Evolutionary conservation across 2,329 filamentous ascomycete species (phyloP).

Genomic region (Didymellaceae sp.): DNA sequence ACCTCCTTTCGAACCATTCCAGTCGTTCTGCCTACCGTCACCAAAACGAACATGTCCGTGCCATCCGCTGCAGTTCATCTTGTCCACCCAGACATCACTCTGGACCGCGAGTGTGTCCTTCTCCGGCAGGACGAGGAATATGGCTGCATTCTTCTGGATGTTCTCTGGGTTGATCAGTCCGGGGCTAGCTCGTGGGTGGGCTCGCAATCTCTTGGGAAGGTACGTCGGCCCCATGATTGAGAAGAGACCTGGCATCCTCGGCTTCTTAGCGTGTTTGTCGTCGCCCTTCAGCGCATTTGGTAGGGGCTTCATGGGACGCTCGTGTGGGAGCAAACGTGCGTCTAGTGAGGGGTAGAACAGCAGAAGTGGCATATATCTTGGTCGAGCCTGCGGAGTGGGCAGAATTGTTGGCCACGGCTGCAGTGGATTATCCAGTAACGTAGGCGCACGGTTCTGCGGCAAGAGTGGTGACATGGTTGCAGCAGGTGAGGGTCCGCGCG

Average conservation of each 20-base stretch:
- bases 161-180: constrained; percentile 45
- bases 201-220: constrained; percentile 46
- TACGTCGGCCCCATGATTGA: constrained; percentile 52
- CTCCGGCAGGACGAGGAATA: constrained; percentile 52
- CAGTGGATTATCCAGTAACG: constrained; percentile 39
- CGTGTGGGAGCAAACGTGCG: constrained; percentile 49
- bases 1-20: constrained; percentile 35
- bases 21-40: constrained; percentile 41
- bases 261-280: constrained; percentile 38
- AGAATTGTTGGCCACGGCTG: constrained; percentile 48
- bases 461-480: constrained; percentile 38
- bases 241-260: constrained; percentile 45
- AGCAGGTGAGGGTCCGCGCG: constrained; percentile 12
- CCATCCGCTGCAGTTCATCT: constrained; percentile 44
- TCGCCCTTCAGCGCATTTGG: constrained; percentile 45
- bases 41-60: constrained; percentile 44
- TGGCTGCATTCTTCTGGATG: constrained; percentile 48
- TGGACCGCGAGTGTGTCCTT: constrained; percentile 52
- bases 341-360: constrained; percentile 55
- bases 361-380: constrained; percentile 48
- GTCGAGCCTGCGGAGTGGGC: constrained; percentile 43
- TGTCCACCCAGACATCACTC: constrained; percentile 52
- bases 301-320: constrained; percentile 46
- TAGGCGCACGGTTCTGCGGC: constrained; percentile 37
- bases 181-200: constrained; percentile 51